A percentile compares a stretch with the other conserved stretches of the same genome.
Evolutionary conservation across 2,329 filamentous ascomycete genomes (phyloP).

Genomic region (Periconia digitata): DNA sequence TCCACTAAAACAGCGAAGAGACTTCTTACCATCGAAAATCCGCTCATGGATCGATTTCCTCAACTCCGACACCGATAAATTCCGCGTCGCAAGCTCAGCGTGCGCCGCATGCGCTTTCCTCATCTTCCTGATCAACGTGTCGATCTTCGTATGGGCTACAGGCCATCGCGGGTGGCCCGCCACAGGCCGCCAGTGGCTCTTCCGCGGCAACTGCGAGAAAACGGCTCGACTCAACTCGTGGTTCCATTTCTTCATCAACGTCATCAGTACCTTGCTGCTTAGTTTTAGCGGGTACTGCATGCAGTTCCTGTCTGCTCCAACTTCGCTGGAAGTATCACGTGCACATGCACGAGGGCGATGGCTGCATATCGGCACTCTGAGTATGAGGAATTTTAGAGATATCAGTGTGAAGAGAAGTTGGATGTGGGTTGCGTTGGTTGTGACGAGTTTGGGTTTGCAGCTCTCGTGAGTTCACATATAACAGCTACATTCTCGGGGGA

Average conservation of each 20-base stretch:
- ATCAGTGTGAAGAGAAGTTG: not conserved
- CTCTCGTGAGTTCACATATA: not conserved
- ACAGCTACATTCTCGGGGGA: too few species aligned
- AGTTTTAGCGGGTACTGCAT: not conserved
- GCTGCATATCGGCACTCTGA: not conserved
- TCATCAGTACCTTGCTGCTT: not conserved
- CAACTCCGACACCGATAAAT: not conserved
- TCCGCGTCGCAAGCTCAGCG: not conserved
- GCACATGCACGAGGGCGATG: not conserved
- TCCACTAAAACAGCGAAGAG: too few species aligned
- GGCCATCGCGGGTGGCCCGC: not conserved
- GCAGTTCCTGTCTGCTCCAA: conserved; percentile 1
- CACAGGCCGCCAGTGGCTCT: not conserved
- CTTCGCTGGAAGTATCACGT: not conserved
- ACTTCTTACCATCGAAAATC: not conserved
- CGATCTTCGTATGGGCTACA: not conserved
- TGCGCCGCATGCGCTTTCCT: not conserved
- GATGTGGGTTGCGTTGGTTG: not conserved
- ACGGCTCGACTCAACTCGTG: not conserved
- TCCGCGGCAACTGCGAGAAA: not conserved
- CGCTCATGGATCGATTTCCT: not conserved
- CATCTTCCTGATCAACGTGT: not conserved
- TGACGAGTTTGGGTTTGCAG: not conserved
- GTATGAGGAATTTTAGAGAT: not conserved
- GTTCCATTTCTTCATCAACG: not conserved